Conservation (phyloP, 1,284 basidiomycete genomes). For the Cutaneotrichosporon sp. region DNA sequence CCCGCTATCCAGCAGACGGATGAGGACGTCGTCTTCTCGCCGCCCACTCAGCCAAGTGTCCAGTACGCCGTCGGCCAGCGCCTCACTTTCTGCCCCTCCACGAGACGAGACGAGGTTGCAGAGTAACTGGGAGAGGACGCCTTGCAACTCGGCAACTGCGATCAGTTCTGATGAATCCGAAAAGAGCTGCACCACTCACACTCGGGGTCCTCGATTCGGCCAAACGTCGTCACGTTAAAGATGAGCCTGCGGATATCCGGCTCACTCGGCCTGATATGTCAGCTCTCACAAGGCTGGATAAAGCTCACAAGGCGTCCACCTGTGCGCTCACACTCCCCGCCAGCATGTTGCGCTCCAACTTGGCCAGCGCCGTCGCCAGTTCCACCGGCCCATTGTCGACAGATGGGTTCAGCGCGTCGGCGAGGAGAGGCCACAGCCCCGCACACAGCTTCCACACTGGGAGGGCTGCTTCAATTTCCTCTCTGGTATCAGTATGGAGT, state of each 20-base stretch:
- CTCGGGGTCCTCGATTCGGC: constrained; percentile 39
- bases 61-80: constrained; percentile 26
- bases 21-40: constrained; percentile 59
- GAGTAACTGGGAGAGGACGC: constrained; percentile 41
- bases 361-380: constrained; percentile 35
- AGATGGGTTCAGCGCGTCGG: constrained; percentile 15
- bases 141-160: constrained; percentile 41
- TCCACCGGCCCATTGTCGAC: constrained; percentile 29
- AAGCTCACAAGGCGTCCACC: constrained; percentile 32
- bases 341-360: constrained; percentile 45
- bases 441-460: constrained; percentile 11
- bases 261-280: constrained; percentile 30
- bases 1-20: constrained; percentile 68
- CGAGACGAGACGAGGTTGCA: constrained; percentile 49
- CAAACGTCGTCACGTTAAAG: constrained; percentile 45
- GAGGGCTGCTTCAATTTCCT: constrained; percentile 21
- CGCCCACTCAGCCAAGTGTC: constrained; percentile 37
- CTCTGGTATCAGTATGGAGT: constrained; percentile 20
- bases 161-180: constrained; percentile 6
- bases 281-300: background rate
- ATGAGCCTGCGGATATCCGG: constrained; percentile 33
- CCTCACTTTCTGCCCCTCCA: constrained; percentile 20
- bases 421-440: constrained; percentile 15
- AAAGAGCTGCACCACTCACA: constrained; percentile 28
- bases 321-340: constrained; percentile 41